Percentiles rank a stretch among this genome's conserved stretches.
Conservation (phyloP, 23 red algal genomes). For the Pyropia yezoensis region DNA sequence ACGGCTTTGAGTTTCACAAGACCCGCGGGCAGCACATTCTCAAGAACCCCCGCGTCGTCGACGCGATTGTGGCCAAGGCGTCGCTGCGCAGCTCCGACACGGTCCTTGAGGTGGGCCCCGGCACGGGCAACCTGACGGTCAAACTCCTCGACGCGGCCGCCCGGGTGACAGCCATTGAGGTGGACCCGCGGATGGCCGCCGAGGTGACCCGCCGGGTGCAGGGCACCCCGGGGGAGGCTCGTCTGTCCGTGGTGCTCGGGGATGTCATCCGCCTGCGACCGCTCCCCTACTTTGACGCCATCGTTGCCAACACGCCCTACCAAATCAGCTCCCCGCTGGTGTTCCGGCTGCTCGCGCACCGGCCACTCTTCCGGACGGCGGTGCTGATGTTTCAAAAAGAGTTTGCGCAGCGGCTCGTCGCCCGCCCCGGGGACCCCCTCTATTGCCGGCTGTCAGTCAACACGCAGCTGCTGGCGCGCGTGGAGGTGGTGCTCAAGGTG, state of each 20-base stretch:
- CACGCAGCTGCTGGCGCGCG: slow-evolving; percentile 72
- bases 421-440: slow-evolving; percentile 75
- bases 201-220: slow-evolving; percentile 87
- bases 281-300: slow-evolving; percentile 87
- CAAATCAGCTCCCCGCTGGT: slow-evolving; percentile 97
- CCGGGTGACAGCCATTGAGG: slow-evolving; percentile 76
- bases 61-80: slow-evolving; percentile 71
- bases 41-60: slow-evolving; percentile 71
- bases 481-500: slow-evolving; percentile 76
- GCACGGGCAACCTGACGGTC: slow-evolving; percentile 93
- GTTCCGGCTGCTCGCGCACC: slow-evolving; percentile 80
- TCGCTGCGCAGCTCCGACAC: slow-evolving; percentile 63
- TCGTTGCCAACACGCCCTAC: slow-evolving; percentile 96
- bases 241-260: slow-evolving; percentile 55
- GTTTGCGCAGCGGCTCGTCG: slow-evolving; percentile 82
- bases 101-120: slow-evolving; percentile 87
- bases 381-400: slow-evolving; percentile 98
- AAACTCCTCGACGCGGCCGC: slow-evolving; percentile 39
- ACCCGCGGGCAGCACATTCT: slow-evolving; percentile 89
- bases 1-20: slow-evolving; percentile 86
- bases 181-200: slow-evolving; percentile 89
- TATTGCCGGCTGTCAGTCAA: slow-evolving; percentile 94
- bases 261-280: slow-evolving; percentile 58
- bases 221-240: slow-evolving; percentile 8
- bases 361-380: slow-evolving; percentile 59